Evolutionary conservation across 2,329 filamentous ascomycete genomes (phyloP).

Genomic region (Pseudogymnoascus sp.): DNA sequence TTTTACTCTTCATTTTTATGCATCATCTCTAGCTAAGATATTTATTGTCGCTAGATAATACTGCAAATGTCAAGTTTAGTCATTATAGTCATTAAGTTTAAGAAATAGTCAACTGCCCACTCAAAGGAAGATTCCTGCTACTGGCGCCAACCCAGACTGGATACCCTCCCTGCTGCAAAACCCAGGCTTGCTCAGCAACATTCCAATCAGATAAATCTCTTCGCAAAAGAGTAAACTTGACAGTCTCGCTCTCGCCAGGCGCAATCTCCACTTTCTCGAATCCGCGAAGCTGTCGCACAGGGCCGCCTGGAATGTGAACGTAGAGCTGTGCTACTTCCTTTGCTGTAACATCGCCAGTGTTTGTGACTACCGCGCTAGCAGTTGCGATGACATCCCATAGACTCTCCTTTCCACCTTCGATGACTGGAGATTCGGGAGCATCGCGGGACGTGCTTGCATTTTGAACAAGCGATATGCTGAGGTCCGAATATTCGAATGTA

Average conservation of each 20-base stretch:
- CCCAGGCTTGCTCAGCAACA: conserved; percentile 68
- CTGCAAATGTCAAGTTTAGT: not conserved
- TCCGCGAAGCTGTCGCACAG: conserved; percentile 57
- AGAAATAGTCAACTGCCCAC: conserved; percentile 13
- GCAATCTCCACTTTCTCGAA: conserved; percentile 71
- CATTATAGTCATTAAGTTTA: not conserved
- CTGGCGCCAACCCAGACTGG: conserved; percentile 26
- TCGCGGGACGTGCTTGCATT: not conserved
- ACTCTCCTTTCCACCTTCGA: conserved; percentile 41
- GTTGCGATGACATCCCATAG: conserved; percentile 56
- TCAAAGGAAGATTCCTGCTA: conserved; percentile 23
- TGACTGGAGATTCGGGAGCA: not conserved
- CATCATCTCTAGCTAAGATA: not conserved
- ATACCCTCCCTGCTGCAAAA: conserved; percentile 31
- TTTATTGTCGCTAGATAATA: not conserved
- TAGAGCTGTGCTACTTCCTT: conserved; percentile 55
- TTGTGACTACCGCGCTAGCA: conserved; percentile 50
- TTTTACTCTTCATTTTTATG: not conserved
- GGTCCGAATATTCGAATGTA: conserved; percentile 33
- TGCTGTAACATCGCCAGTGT: conserved; percentile 47
- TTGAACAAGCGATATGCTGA: conserved; percentile 7
- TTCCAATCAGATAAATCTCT: conserved; percentile 89
- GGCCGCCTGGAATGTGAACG: conserved; percentile 62
- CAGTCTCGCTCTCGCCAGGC: conserved; percentile 56
- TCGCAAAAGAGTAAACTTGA: conserved; percentile 61